Evolutionary conservation across 2,329 filamentous ascomycete species (phyloP).

Genomic region (Pleochaeta shiraiana): DNA sequence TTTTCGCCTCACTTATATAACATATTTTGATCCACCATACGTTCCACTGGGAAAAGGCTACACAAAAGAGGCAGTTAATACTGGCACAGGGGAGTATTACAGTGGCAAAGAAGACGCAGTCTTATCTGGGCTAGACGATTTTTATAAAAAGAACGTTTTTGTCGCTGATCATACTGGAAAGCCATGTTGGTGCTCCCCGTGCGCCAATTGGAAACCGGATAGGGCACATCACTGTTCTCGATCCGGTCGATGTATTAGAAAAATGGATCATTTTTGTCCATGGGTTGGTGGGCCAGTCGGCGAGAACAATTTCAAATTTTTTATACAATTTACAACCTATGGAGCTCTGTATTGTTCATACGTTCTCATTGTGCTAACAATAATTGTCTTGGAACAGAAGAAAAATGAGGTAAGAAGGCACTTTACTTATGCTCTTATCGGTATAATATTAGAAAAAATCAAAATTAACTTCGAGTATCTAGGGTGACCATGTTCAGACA

Average conservation of each 20-base stretch:
- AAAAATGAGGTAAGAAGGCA: constrained; percentile 12
- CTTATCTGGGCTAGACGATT: constrained; percentile 46
- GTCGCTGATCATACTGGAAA: constrained; percentile 63
- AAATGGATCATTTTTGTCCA: constrained; percentile 93
- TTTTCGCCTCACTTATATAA: constrained; percentile 43
- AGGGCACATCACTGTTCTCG: constrained; percentile 73
- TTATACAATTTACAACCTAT: constrained; percentile 69
- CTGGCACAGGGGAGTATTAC: constrained; percentile 12
- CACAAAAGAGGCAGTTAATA: constrained; percentile 8
- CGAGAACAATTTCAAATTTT: constrained; percentile 79
- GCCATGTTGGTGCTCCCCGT: constrained; percentile 72
- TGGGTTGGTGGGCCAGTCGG: constrained; percentile 90
- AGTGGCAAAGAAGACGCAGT: constrained; percentile 24
- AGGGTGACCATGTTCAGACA: constrained; percentile 29
- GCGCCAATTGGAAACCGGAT: constrained; percentile 73
- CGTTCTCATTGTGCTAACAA: constrained; percentile 38
- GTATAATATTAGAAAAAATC: too few relatives aligned
- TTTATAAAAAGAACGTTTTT: constrained; percentile 68
- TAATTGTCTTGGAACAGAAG: constrained; percentile 32
- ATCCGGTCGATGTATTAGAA: constrained; percentile 66
- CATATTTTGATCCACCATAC: constrained; percentile 50
- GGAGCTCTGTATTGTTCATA: constrained; percentile 44
- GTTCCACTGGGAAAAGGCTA: constrained; percentile 35
- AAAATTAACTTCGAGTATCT: too few relatives aligned
- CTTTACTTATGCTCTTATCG: too few relatives aligned